Evolutionary conservation across 768 basidiomycete genomes (phyloP), one percentile per base, ranked within the genome.

Genomic region (Leccinellum albellum): DNA sequence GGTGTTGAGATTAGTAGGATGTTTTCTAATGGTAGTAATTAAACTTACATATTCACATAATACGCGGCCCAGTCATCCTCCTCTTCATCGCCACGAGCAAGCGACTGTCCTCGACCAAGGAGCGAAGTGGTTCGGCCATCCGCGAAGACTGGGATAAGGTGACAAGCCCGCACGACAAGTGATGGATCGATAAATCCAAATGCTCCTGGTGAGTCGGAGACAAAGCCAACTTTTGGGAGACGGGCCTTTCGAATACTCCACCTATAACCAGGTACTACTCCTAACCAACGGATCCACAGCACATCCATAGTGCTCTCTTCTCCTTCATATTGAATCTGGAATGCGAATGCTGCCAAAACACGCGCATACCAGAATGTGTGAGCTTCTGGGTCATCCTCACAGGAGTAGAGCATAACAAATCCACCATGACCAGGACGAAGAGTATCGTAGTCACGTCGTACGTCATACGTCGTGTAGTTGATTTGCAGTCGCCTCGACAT

Each of bases 221-320:
- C 59, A 51, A 71, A 76, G 1, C 67, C 65, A 13, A 75, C 49
- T 32, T 65, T 68, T 6, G 72, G 72, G 5, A 76, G 63, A 2
- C 52, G 40, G 2, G 64, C 60, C 33, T 54, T 28, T 3, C 50
- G 40, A 28, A 56, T 59, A 13, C 70, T 66, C 47, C 48, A 61
- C 3, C 21, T 52, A 37, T 61, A 53, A 8, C 28, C 28, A 29
- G 35, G 35, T 37, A 14, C 70, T 0, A 44, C 50, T 3, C 69
- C 73, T 26, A 76, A 63, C 78, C 77, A 79, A 0, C 69, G 69
- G 3, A 79, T 68, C 74, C 75, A 77, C 1, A 79, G 61, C 20
- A 78, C 61, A 15, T 76, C 71, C 46, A 31, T 42, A 8, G n/a
- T 40, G 6, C 52, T 55, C 17, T 65, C 20, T 5, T 23, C 8